A percentile compares a stretch with the other conserved stretches of the same genome.
phyloP scores from a whole-genome alignment of 108 stramenopile genomes.

The Cyclotella kingstonii region DNA sequence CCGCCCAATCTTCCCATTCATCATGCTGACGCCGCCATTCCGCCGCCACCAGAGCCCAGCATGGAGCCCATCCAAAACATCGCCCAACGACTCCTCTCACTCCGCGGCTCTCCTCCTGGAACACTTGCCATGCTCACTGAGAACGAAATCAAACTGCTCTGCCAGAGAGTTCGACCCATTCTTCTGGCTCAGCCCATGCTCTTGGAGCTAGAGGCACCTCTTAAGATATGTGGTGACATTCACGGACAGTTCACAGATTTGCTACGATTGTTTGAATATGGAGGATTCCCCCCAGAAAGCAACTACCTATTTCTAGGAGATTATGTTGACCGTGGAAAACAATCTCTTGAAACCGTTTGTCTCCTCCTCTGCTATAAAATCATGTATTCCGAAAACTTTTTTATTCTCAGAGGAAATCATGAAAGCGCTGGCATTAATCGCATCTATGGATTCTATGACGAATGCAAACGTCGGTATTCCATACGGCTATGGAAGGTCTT shows the following conservation, averaged over 20 bases:
- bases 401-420: slow-evolving; percentile 93
- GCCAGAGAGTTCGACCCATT: slow-evolving; percentile 70
- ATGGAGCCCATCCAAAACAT: slow-evolving; percentile 62
- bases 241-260: slow-evolving; percentile 87
- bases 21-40: slow-evolving; percentile 32
- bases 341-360: slow-evolving; percentile 90
- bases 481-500: slow-evolving; percentile 94
- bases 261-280: slow-evolving; percentile 78
- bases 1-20: slow-evolving; percentile 12
- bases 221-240: slow-evolving; percentile 83
- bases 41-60: slow-evolving; percentile 21
- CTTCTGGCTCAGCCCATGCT: slow-evolving; percentile 91
- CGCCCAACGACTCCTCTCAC: slow-evolving; percentile 65
- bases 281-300: slow-evolving; percentile 72
- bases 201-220: slow-evolving; percentile 91
- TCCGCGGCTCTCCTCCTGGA: slow-evolving; percentile 81
- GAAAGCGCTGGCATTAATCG: slow-evolving; percentile 94
- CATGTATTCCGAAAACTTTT: slow-evolving; percentile 93
- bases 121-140: slow-evolving; percentile 73
- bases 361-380: slow-evolving; percentile 89
- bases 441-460: slow-evolving; percentile 87
- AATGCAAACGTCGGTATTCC: slow-evolving; percentile 90
- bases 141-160: slow-evolving; percentile 78
- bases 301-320: slow-evolving; percentile 92
- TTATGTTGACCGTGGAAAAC: slow-evolving; percentile 92